Conservation (phyloP, 2,329 filamentous ascomycete genomes). For the Penicillium freii region DNA sequence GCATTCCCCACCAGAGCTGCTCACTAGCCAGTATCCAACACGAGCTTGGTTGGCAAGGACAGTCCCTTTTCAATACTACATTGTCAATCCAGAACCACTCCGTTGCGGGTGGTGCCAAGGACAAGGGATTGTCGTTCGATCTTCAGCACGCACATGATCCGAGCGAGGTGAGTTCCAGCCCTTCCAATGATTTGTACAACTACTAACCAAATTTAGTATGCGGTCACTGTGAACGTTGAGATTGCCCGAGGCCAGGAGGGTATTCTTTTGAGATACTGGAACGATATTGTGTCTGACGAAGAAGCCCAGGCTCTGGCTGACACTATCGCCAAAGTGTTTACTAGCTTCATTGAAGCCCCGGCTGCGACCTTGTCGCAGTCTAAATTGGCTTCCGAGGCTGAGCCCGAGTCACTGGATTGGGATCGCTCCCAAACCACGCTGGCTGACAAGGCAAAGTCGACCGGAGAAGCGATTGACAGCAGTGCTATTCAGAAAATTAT, state of each 20-base stretch:
- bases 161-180: constrained; percentile 33
- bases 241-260: constrained; percentile 38
- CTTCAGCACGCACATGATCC: constrained; percentile 37
- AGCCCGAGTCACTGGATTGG: constrained; percentile 11
- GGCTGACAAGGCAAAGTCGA: constrained; percentile 15
- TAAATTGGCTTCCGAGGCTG: constrained; percentile 11
- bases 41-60: constrained; percentile 36
- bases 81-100: constrained; percentile 43
- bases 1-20: constrained; percentile 51
- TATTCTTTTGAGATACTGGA: constrained; percentile 42
- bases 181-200: background rate
- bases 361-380: constrained; percentile 23
- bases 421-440: constrained; percentile 16
- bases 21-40: constrained; percentile 51
- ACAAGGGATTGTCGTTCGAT: constrained; percentile 33
- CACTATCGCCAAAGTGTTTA: constrained; percentile 34
- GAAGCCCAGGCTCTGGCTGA: constrained; percentile 33
- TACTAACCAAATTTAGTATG: constrained; percentile 32
- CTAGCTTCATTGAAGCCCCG: constrained; percentile 33
- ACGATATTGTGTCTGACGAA: constrained; percentile 37
- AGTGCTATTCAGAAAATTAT: constrained; percentile 32
- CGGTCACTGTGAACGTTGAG: constrained; percentile 41
- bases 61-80: constrained; percentile 43
- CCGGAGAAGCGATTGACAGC: constrained; percentile 20
- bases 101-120: constrained; percentile 21